Base-by-base conservation (phyloP, 2,329 filamentous ascomycete species). In the Aureobasidium sp. region DNA sequence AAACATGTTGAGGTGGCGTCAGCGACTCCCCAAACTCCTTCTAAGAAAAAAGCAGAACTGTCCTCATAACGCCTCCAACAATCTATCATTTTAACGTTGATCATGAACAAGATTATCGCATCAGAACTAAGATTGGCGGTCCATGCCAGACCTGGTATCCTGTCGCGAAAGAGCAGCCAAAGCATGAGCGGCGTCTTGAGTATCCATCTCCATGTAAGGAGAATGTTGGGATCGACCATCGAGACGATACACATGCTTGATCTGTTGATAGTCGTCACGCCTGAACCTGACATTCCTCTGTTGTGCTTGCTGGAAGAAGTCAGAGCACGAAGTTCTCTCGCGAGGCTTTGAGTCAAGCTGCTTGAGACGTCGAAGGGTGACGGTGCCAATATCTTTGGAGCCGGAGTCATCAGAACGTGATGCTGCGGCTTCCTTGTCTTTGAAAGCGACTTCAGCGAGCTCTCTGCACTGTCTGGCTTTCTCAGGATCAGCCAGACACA, bases 151-250 rank as follows among this genome's bases (percentile, higher is more conserved):
- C 13, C 56, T 50, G 9, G 56, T 61, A n/a, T 61, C 57, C 29
- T 61, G 57, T 37, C 52, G 44, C 10, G 52, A 48, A 4, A 62
- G 26, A 15, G 61, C 47, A 20, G 62, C 56, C 56, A 66, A 53
- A n/a, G 64, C 64, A 37, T 66, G 60, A 23, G 64, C 64, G 8
- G 64, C 64, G n/a, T 66, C 64, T 7, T 60, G 51, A 44, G 60
- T 57, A 42, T 66, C 64, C 27, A 66, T 56, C 13, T 66, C 64
- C 62, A 66, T 64, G 3, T 61, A 61, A 23, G 64, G 64, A 36
- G 58, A 60, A 32, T 65, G 64, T 27, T 53, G 56, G 9, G 32
- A 32, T 17, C 51, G 42, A n/a, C 46, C 62, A 13, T 63, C 48
- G 6, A 32, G 13, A 7, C 62, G 63, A 37, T 64, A 66, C 1